Evolutionary conservation across 331 rosid species (phyloP).

Genomic region (Saraca asoca): DNA sequence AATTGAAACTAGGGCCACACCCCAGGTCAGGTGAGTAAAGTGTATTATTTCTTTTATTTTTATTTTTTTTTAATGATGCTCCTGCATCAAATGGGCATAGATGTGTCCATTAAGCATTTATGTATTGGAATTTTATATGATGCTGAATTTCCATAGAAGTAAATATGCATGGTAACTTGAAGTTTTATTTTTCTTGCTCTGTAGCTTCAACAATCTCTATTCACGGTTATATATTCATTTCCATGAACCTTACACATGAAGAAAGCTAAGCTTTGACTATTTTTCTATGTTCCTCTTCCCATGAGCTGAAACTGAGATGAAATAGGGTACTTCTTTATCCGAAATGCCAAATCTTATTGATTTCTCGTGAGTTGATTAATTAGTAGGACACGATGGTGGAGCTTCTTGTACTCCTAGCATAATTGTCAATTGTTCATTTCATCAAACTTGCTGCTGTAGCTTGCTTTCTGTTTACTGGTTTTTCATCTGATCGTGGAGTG

Average conservation of each 20-base stretch:
- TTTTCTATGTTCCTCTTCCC: constrained; percentile 7
- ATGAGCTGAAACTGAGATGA: constrained; percentile 14
- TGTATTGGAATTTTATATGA: constrained; percentile 8
- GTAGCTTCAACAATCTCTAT: constrained; percentile 9
- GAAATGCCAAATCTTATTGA: constrained; percentile 16
- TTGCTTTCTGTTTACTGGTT: neutral
- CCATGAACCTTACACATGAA: neutral
- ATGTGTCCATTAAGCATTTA: constrained; percentile 19
- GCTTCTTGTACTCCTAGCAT: neutral
- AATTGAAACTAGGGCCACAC: no score
- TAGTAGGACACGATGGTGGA: neutral
- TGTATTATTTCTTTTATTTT: no score
- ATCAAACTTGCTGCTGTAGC: neutral
- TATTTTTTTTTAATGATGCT: no score
- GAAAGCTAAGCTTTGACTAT: constrained; percentile 4
- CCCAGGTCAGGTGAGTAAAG: no score
- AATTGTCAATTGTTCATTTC: neutral
- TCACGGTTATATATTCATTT: constrained; percentile 17
- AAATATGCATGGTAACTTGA: constrained; percentile 9
- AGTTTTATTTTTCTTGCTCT: constrained; percentile 17
- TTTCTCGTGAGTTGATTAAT: constrained; percentile 25
- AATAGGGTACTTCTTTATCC: constrained; percentile 1
- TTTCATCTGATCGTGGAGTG: neutral
- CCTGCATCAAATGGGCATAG: neutral
- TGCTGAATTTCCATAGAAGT: constrained; percentile 15